These are phyloP conservation scores for Guillardia theta DNA, from an alignment of 78 protist genomes.

Conservation along the genomic window DNA sequence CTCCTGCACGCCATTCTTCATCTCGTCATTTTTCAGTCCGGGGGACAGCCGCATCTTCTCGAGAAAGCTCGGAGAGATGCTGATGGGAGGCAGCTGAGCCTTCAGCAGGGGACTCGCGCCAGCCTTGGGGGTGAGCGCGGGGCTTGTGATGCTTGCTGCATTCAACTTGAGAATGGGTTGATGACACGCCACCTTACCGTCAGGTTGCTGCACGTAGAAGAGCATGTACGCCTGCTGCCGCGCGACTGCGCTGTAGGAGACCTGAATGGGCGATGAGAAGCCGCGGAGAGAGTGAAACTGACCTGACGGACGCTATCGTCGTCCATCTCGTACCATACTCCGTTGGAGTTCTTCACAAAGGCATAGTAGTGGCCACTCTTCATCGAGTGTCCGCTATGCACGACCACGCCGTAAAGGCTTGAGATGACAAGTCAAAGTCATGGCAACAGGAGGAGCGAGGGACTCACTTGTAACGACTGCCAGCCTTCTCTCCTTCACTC, in stretches of 20 bases:
- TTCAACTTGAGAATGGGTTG: not conserved
- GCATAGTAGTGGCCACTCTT: slow-evolving; percentile 88
- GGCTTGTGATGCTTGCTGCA: not conserved
- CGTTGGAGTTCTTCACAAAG: slow-evolving; percentile 46
- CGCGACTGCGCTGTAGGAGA: not conserved
- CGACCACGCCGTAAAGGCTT: slow-evolving; percentile 79
- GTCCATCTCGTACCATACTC: slow-evolving; percentile 12
- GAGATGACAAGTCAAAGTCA: slow-evolving; percentile 51
- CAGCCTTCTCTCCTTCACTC: not conserved
- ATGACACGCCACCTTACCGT: not conserved
- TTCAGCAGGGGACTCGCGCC: not conserved
- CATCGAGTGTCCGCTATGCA: slow-evolving; percentile 76
- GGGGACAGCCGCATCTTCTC: not conserved
- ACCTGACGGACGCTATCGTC: not conserved
- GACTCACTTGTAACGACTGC: not conserved
- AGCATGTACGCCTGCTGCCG: not conserved
- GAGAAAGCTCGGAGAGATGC: not conserved
- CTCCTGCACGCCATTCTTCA: not conserved
- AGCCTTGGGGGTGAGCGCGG: not conserved
- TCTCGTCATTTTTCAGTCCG: too few relatives aligned
- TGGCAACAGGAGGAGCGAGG: too few relatives aligned
- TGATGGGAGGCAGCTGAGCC: not conserved
- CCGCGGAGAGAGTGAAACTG: not conserved
- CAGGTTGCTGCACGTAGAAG: not conserved
- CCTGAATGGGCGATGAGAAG: not conserved